Evolutionary conservation across 306 rosid species (phyloP).

Genomic region (Prunus mira): DNA sequence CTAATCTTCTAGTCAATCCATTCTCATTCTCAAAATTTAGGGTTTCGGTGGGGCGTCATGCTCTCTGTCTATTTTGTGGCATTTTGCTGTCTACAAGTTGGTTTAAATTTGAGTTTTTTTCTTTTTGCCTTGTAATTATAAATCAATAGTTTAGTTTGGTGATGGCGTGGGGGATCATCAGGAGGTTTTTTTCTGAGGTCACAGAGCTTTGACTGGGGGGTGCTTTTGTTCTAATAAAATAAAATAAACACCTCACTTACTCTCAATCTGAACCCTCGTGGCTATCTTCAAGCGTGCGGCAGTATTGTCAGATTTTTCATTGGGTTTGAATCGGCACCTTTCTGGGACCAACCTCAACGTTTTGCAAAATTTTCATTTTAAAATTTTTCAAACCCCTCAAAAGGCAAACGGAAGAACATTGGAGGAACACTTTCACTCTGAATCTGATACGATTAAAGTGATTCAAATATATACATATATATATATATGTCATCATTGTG

Average conservation of each 20-base stretch:
- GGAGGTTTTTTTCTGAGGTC: neutral
- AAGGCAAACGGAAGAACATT: neutral
- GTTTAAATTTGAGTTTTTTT: neutral
- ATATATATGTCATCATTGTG: neutral
- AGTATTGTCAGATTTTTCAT: conserved; percentile 2
- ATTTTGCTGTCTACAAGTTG: neutral
- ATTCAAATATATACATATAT: neutral
- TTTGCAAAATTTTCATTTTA: neutral
- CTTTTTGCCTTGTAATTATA: neutral
- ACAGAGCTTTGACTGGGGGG: neutral
- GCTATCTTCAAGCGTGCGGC: conserved; percentile 21
- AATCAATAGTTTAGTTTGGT: neutral
- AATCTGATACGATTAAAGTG: neutral
- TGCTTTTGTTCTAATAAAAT: neutral
- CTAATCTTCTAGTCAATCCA: neutral
- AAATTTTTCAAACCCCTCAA: neutral
- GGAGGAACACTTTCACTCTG: neutral
- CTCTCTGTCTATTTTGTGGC: neutral
- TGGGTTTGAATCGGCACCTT: neutral
- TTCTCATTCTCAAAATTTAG: neutral
- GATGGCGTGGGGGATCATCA: neutral
- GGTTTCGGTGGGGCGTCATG: neutral
- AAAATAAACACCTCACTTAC: no score
- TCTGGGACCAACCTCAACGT: neutral
- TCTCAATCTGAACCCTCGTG: neutral